Evolutionary conservation across 2,329 filamentous ascomycete genomes (phyloP), one percentile per base, ranked within the genome.

Genomic region (Calonectria multiphialidica): DNA sequence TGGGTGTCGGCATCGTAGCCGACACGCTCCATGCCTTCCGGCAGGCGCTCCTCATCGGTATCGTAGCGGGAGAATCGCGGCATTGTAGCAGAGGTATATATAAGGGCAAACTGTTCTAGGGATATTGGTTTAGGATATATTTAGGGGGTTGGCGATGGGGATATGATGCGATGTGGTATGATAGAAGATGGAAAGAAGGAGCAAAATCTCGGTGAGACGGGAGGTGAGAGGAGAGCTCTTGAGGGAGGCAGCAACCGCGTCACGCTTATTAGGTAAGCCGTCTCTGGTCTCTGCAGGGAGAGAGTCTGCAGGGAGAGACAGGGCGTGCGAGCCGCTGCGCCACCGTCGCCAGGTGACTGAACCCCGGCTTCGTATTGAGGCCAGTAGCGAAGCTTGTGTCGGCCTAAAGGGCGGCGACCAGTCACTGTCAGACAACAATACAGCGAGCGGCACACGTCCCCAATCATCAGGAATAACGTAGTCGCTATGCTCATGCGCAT

Each of bases 1-100:
- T 89, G 85, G 1, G 84, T 86, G 79, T 90, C 88, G 67, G 88
- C 87, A 72, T 91, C 89, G 82, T 91, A 91, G 74, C 88, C 88
- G 33, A 89, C 83, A 69, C 89, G 86, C 49, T 82, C 79, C 86
- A 91, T 89, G 80, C 89, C 89, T 47, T 87, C 83, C 3, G 89
- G 89, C 18, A 91, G 86, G 50, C 89, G 88, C 69, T 88, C 84
- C 25, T 87, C 84, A 74, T 90, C 89, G 6, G 83, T 82, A 66
- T 87, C 86, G 77, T 85, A 84, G 66, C 80, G 82, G 23, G 85
- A 84, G 76, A 81, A 86, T 71, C 84, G 85, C 70, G 84, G 82
- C 86, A 87, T 66, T 66, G 25, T 87, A 73, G 3, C 40, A 42
- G 30, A 7, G 42, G 9, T 47, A 6, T 47, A n/a, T 23, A 12